These are phyloP conservation scores for Colletotrichum salicis DNA, from an alignment of 2,329 filamentous ascomycete species.

Conservation along the genomic window DNA sequence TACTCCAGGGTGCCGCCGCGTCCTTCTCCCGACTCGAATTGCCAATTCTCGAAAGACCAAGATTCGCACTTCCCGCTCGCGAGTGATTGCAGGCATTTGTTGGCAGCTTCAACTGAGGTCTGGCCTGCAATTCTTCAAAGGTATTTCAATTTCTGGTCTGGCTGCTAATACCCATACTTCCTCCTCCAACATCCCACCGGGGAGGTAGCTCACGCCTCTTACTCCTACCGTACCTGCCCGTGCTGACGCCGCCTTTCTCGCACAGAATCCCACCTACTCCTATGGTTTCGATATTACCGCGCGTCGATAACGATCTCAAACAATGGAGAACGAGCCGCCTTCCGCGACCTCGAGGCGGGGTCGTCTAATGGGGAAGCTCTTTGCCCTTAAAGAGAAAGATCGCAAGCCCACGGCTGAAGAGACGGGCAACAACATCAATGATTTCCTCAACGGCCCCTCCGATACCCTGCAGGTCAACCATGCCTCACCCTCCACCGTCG, in stretches of 20 bases:
- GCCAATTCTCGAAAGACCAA: neutral
- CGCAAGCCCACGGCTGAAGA: conserved; percentile 49
- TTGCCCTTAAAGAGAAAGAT: conserved; percentile 61
- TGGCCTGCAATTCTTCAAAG: conserved; percentile 13
- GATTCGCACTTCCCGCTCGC: neutral
- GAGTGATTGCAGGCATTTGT: neutral
- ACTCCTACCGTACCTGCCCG: neutral
- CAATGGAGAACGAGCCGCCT: conserved; percentile 59
- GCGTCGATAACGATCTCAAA: conserved; percentile 34
- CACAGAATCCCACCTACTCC: conserved; percentile 16
- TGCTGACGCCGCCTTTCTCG: conserved; percentile 15
- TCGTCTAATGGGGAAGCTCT: conserved; percentile 73
- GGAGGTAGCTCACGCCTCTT: neutral
- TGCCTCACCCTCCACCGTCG: conserved; percentile 53
- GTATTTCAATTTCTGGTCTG: conserved; percentile 1
- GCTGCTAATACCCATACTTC: neutral
- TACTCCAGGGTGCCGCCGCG: conserved; percentile 3
- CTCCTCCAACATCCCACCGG: conserved; percentile 7
- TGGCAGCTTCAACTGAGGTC: conserved; percentile 21
- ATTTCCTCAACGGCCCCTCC: conserved; percentile 67
- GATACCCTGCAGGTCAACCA: conserved; percentile 67
- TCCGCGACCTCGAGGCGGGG: conserved; percentile 56
- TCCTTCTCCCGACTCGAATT: neutral
- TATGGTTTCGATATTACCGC: conserved; percentile 24
- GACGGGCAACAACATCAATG: conserved; percentile 62